phyloP scores from a whole-genome alignment of 345 rosid species.

The Bretschneidera sinensis region DNA sequence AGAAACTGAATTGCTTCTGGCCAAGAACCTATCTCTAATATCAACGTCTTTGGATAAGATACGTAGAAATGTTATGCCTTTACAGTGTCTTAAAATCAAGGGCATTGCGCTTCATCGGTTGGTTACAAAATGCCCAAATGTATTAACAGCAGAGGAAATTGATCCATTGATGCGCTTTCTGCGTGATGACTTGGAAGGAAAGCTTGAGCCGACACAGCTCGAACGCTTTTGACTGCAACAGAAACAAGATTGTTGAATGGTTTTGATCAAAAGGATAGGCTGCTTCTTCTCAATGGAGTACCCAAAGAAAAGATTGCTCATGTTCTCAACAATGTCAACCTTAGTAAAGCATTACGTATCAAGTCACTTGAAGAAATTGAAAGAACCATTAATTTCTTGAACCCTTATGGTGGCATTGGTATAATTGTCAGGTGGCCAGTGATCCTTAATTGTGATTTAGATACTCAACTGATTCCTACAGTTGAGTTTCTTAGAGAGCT shows the following conservation, averaged over 20 bases:
- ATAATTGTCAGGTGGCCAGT: slow-evolving; percentile 51
- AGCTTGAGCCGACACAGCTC: slow-evolving; percentile 45
- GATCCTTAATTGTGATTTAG: slow-evolving; percentile 57
- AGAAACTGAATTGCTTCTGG: slow-evolving; percentile 32
- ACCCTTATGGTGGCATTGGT: slow-evolving; percentile 52
- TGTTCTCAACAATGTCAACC: slow-evolving; percentile 58
- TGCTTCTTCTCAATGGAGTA: slow-evolving; percentile 44
- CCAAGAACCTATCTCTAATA: slow-evolving; percentile 37
- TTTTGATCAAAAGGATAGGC: slow-evolving; percentile 49
- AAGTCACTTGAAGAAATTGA: slow-evolving; percentile 60
- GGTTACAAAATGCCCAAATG: slow-evolving; percentile 42
- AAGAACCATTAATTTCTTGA: slow-evolving; percentile 47
- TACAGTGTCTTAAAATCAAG: slow-evolving; percentile 46
- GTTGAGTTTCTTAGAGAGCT: slow-evolving; percentile 48
- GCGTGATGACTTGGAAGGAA: slow-evolving; percentile 37
- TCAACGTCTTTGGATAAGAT: slow-evolving; percentile 32
- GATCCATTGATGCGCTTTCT: slow-evolving; percentile 39
- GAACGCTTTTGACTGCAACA: slow-evolving; percentile 35
- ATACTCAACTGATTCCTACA: slow-evolving; percentile 58
- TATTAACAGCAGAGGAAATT: slow-evolving; percentile 49
- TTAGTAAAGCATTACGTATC: slow-evolving; percentile 46
- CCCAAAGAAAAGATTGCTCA: slow-evolving; percentile 47
- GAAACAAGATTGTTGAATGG: slow-evolving; percentile 45
- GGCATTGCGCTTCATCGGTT: slow-evolving; percentile 42
- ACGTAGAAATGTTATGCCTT: slow-evolving; percentile 30